These are phyloP conservation scores for Sporothrix humicola DNA, from an alignment of 2,329 filamentous ascomycete species.

Conservation along the genomic window DNA sequence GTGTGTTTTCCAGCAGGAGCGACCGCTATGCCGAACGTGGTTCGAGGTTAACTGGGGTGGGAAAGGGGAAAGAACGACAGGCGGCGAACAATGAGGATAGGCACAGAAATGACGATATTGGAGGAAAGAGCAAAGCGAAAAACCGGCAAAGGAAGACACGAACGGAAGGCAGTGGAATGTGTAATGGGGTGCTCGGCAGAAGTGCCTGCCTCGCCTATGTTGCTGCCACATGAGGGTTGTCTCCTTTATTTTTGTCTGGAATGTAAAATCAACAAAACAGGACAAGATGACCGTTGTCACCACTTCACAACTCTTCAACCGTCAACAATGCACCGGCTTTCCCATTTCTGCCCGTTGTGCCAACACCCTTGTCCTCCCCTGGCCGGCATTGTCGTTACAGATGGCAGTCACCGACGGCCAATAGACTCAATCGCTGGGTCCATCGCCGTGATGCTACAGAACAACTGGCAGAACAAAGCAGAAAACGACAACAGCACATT, in stretches of 20 bases:
- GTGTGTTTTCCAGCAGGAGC: not conserved
- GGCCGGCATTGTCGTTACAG: slow-evolving; percentile 11
- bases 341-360: not conserved
- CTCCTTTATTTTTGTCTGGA: slow-evolving; percentile 3
- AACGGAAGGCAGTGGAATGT: slow-evolving; percentile 2
- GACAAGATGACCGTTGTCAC: not conserved
- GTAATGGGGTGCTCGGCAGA: not conserved
- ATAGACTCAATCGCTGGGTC: slow-evolving; percentile 10
- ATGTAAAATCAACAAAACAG: not conserved
- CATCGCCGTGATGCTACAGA: not conserved
- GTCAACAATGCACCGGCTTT: not conserved
- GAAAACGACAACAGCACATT: not conserved
- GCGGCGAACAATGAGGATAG: not conserved
- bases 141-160: not conserved
- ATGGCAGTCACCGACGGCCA: not conserved
- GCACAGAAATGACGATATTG: not conserved
- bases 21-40: slow-evolving; percentile 2
- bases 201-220: not conserved
- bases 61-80: slow-evolving; percentile 15
- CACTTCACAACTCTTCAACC: not conserved
- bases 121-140: not conserved
- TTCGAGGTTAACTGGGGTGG: not conserved
- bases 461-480: not conserved
- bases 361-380: not conserved
- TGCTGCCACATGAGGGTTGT: not conserved